Conservation (phyloP, 345 rosid species). For the Dipteronia sinensis region DNA sequence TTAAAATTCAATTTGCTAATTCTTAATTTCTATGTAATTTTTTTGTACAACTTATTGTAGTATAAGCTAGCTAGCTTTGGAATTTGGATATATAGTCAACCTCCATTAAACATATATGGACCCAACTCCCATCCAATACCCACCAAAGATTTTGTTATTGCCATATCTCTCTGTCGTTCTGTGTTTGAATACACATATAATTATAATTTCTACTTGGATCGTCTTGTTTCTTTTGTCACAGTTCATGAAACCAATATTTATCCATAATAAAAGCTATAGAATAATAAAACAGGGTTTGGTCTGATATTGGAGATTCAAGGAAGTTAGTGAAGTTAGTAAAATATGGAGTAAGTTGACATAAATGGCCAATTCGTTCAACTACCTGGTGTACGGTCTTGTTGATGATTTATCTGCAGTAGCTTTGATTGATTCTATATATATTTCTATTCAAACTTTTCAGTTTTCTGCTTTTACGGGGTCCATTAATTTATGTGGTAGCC, state of each 20-base stretch:
- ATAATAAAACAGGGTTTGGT: background rate
- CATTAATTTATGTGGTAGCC: constrained; percentile 4
- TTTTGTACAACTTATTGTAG: too few species aligned
- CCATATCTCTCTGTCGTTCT: background rate
- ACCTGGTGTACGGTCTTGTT: background rate
- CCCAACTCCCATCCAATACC: background rate
- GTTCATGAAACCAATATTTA: background rate
- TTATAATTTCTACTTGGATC: too few species aligned
- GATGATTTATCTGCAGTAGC: constrained; percentile 5
- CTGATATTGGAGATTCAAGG: constrained; percentile 9
- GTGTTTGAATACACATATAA: background rate
- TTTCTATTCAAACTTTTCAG: too few species aligned
- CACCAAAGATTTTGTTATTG: background rate
- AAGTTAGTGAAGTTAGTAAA: background rate
- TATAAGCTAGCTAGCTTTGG: background rate
- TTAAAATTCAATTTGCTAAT: too few species aligned
- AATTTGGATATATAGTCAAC: background rate
- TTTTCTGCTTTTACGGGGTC: too few species aligned
- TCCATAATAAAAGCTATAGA: background rate
- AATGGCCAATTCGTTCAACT: constrained; percentile 36
- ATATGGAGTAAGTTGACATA: constrained; percentile 17
- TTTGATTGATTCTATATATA: too few species aligned
- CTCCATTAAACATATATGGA: background rate
- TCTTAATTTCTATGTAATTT: too few species aligned
- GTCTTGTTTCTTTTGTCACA: background rate